A percentile compares a stretch with the other conserved stretches of the same genome.
phyloP scores from a whole-genome alignment of 2,329 filamentous ascomycete genomes.

The Penicillium sp. region DNA sequence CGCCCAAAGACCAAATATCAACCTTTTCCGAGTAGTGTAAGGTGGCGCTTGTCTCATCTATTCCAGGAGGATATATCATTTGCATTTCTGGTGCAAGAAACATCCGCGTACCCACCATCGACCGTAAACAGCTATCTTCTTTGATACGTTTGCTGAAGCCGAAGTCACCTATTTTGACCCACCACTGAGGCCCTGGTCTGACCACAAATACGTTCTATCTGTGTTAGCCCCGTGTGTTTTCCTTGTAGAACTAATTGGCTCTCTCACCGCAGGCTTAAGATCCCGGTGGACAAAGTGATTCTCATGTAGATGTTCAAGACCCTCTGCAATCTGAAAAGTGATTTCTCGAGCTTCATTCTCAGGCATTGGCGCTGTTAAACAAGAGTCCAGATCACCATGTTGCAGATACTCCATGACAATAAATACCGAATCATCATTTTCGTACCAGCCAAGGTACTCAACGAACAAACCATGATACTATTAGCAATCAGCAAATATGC shows the following conservation, averaged over 20 bases:
- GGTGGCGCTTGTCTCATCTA: too few species aligned
- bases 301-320: constrained; percentile 1
- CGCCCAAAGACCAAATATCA: too few species aligned
- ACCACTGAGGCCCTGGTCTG: constrained; percentile 11
- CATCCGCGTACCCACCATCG: too few species aligned
- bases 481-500: not conserved
- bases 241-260: too few species aligned
- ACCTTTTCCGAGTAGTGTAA: too few species aligned
- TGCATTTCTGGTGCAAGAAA: too few species aligned
- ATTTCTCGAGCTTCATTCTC: constrained; percentile 1
- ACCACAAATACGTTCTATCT: constrained; percentile 24
- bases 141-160: constrained; percentile 18
- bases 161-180: constrained; percentile 27
- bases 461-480: constrained; percentile 6
- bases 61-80: too few species aligned
- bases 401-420: constrained; percentile 11
- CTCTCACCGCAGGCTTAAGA: constrained; percentile 6
- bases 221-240: not conserved
- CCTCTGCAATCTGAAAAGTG: constrained; percentile 1
- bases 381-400: not conserved
- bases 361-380: not conserved
- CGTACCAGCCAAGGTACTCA: constrained; percentile 10
- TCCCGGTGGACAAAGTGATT: constrained; percentile 11
- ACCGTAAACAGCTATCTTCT: not conserved
- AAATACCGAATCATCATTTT: not conserved